phyloP scores from a whole-genome alignment of 257 asterid species.

The Prunella vulgaris region DNA sequence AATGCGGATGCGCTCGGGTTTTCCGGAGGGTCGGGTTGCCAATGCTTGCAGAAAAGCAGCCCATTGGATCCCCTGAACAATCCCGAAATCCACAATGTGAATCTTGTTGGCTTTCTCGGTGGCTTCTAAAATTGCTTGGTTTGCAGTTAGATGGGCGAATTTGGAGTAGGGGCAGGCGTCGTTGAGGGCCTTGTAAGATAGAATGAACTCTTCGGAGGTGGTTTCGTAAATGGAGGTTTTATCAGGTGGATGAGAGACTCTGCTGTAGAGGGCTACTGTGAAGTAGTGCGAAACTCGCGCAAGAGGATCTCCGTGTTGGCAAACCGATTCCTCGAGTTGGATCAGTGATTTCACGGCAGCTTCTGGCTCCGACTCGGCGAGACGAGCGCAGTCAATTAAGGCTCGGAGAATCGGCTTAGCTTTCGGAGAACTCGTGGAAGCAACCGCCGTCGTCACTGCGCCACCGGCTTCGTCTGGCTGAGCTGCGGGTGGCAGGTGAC shows the following conservation, averaged over 20 bases:
- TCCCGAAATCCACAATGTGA: constrained; percentile 91
- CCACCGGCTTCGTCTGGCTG: no score
- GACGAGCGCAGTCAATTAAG: constrained; percentile 57
- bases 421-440: constrained; percentile 34
- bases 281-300: constrained; percentile 79
- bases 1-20: constrained; percentile 64
- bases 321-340: constrained; percentile 54
- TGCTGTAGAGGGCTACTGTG: constrained; percentile 60
- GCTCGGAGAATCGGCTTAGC: constrained; percentile 55
- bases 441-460: constrained; percentile 25
- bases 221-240: constrained; percentile 28
- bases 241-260: constrained; percentile 34
- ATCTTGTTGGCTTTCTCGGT: constrained; percentile 56
- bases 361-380: constrained; percentile 62
- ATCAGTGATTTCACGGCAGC: constrained; percentile 51
- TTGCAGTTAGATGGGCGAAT: constrained; percentile 86
- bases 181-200: constrained; percentile 67
- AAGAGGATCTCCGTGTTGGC: constrained; percentile 61
- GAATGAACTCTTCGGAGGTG: constrained; percentile 65
- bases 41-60: constrained; percentile 94
- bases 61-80: constrained; percentile 95
- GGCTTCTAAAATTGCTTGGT: constrained; percentile 90
- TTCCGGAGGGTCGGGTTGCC: constrained; percentile 84
- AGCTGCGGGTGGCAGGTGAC: no score
- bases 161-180: constrained; percentile 96